These are phyloP conservation scores for Lantana camara DNA, from an alignment of 257 asterid species.

Conservation along the genomic window DNA sequence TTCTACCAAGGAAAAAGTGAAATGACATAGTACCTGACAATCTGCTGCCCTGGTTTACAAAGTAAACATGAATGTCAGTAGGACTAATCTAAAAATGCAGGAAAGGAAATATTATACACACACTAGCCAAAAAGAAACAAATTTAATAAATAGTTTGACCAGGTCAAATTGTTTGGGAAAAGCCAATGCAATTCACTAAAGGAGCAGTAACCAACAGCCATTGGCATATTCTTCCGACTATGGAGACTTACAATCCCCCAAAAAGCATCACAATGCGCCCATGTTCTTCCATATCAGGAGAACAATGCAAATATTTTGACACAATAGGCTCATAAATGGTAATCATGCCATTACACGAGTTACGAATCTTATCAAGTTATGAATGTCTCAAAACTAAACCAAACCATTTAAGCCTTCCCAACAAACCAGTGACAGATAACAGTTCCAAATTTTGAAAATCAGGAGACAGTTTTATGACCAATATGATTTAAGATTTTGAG, in stretches of 20 bases:
- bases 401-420: not conserved
- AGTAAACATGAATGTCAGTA: constrained; percentile 35
- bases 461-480: not conserved
- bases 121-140: too few relatives aligned
- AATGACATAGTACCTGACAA: constrained; percentile 59
- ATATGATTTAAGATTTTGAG: constrained; percentile 4
- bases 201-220: not conserved
- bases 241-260: not conserved
- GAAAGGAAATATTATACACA: not conserved
- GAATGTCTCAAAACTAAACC: constrained; percentile 1
- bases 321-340: not conserved
- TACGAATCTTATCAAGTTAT: constrained; percentile 10
- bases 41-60: constrained; percentile 81
- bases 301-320: not conserved
- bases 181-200: constrained; percentile 5
- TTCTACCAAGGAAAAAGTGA: constrained; percentile 1
- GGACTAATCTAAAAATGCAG: constrained; percentile 6
- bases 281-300: not conserved
- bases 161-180: constrained; percentile 5
- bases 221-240: not conserved
- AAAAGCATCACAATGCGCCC: constrained; percentile 13
- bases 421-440: constrained; percentile 1
- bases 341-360: not conserved
- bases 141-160: not conserved
- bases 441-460: not conserved